Percentiles rank a stretch among this genome's conserved stretches.
phyloP scores from a whole-genome alignment of 305 asterid species.

The Solanum aculeatissimum region DNA sequence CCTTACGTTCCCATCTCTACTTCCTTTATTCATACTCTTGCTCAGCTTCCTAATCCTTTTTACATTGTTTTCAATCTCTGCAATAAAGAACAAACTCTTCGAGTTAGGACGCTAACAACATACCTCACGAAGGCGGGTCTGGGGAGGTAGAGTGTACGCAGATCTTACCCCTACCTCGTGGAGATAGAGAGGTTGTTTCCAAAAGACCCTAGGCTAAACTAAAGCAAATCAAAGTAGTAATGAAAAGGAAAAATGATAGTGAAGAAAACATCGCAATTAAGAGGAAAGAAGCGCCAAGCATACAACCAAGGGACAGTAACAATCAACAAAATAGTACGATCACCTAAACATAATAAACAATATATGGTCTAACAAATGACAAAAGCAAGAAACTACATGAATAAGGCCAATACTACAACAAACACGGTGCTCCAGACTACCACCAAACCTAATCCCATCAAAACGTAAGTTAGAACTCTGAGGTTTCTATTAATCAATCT shows the following conservation, averaged over 20 bases:
- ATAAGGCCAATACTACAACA: no score
- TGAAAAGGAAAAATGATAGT: background rate
- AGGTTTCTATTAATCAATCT: background rate
- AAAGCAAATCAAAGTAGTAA: background rate
- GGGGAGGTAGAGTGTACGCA: background rate
- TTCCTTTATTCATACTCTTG: constrained; percentile 32
- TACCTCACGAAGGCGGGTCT: background rate
- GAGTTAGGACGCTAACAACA: background rate
- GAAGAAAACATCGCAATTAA: background rate
- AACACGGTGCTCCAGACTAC: no score
- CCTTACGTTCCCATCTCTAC: constrained; percentile 47
- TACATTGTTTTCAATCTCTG: constrained; percentile 56
- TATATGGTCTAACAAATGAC: no score
- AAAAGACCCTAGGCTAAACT: background rate
- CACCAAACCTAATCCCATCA: no score
- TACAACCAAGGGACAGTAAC: no score
- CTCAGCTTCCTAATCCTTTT: constrained; percentile 37
- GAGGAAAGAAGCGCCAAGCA: background rate
- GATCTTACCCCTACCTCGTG: background rate
- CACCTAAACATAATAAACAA: no score
- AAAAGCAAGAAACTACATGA: no score
- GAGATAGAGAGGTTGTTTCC: background rate
- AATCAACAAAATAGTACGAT: no score
- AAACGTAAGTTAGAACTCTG: background rate
- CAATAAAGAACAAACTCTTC: background rate